Evolutionary conservation across 345 rosid species (phyloP), one percentile per base, ranked within the genome.

Genomic region (Turritis glabra): DNA sequence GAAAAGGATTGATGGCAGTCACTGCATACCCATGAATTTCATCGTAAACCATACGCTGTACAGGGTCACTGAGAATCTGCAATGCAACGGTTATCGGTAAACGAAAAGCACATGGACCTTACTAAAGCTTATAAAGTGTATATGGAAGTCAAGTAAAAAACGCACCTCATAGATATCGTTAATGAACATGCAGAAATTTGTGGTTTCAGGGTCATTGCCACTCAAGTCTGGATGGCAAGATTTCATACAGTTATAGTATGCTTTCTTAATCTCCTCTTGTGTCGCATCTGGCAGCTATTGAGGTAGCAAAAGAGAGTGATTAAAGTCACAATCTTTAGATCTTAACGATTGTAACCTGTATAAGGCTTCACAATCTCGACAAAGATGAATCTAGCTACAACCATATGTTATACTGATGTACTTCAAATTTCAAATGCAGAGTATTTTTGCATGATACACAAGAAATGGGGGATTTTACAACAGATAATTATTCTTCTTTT

Each of bases 221-320:
- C 97, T 94, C 77, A 94, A 81, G 44, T 94, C 99, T 3, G 99
- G 97, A 87, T 94, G 99, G 4, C 99, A 94, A 50, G 88, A 85
- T 75, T 91, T 94, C 97, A 94, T 94, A 88, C 97, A 94, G 59
- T 89, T 94, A 78, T 94, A 91, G 72, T 94, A 94, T 0, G 99
- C 97, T 79, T 88, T 87, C 87, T 90, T 94, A 48, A 94, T 94
- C 87, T 94, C 91, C 44, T 73, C 90, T 15, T 80, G 92, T 11
- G 93, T 84, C 14, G 99, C 97, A 86, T 91, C 93, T 26, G 99
- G 97, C 68, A 85, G 90, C 98, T 70, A 29, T 41, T 25, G 14
- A 27, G 53, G 75, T 5, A 52, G 19, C 27, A 60, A 27, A 33
- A 1, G 29, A 41, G 67, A 27, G 57, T 58, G 12, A 25, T 30